phyloP scores from a whole-genome alignment of 805 yeast genomes.

The Metschnikowia santaceciliae region DNA sequence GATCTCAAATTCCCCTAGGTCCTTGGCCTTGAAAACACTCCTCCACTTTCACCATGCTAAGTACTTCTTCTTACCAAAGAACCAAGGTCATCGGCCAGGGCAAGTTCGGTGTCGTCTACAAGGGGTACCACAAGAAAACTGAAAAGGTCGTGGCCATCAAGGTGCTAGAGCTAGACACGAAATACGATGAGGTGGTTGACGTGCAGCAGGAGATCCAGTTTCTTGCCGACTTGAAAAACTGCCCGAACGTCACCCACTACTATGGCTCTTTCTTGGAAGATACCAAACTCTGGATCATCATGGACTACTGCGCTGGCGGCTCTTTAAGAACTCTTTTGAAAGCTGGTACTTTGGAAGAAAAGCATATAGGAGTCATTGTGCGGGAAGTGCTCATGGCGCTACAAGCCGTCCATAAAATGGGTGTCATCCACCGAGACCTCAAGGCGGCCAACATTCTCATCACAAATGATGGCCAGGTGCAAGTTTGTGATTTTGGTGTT shows the following conservation, averaged over 20 bases:
- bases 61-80: constrained; percentile 49
- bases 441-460: constrained; percentile 95
- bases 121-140: constrained; percentile 68
- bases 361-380: constrained; percentile 74
- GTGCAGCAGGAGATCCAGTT: constrained; percentile 92
- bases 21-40: not conserved
- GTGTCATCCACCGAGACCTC: constrained; percentile 93
- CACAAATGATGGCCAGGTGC: constrained; percentile 83
- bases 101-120: constrained; percentile 94
- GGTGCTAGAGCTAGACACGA: constrained; percentile 86
- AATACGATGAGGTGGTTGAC: constrained; percentile 89
- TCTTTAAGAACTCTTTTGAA: constrained; percentile 78
- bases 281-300: constrained; percentile 92
- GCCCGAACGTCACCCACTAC: constrained; percentile 90
- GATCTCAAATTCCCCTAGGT: not conserved
- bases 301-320: constrained; percentile 98
- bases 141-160: constrained; percentile 87
- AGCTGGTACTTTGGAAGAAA: constrained; percentile 87
- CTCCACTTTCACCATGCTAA: constrained; percentile 10
- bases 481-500: constrained; percentile 96
- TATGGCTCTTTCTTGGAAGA: constrained; percentile 85
- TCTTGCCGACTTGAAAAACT: constrained; percentile 72
- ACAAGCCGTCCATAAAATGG: constrained; percentile 76
- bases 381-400: constrained; percentile 80
- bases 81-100: constrained; percentile 94